phyloP scores from a whole-genome alignment of 2,329 filamentous ascomycete genomes.

The Alternaria triticimaculans region DNA sequence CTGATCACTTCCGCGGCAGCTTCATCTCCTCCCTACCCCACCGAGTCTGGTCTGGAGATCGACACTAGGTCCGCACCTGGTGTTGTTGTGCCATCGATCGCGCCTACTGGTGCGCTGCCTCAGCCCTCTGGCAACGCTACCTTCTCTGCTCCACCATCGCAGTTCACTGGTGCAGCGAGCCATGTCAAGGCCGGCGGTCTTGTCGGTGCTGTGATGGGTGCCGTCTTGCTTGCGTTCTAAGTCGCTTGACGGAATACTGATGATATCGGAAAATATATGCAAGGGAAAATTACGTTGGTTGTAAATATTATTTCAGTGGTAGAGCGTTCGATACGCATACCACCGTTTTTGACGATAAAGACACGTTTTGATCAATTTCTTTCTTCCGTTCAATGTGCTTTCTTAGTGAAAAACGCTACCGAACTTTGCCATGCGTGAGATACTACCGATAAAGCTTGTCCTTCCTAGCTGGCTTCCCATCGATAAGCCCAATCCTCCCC shows the following conservation, averaged over 20 bases:
- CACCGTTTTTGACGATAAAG: neutral
- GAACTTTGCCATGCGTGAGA: too few species aligned
- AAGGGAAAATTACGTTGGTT: neutral
- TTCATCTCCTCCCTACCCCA: constrained; percentile 28
- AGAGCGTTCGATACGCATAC: neutral
- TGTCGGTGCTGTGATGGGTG: constrained; percentile 30
- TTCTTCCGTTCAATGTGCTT: neutral
- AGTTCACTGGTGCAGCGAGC: constrained; percentile 41
- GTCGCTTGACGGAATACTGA: neutral
- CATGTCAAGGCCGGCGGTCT: constrained; percentile 31
- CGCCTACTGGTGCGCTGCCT: constrained; percentile 29
- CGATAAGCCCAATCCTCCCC: neutral
- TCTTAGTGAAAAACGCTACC: neutral
- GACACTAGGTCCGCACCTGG: constrained; percentile 36
- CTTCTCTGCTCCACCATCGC: constrained; percentile 19
- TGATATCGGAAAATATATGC: neutral
- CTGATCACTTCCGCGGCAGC: neutral
- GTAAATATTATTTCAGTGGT: neutral
- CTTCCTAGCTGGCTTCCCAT: neutral
- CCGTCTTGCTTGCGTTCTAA: constrained; percentile 37
- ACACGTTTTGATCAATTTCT: neutral
- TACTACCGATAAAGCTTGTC: neutral
- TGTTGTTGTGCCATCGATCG: constrained; percentile 24
- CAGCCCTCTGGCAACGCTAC: constrained; percentile 29
- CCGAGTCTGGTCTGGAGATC: constrained; percentile 29